Conservation (phyloP, 148 eudicot genomes). For the Heliamphora exappendiculata region DNA sequence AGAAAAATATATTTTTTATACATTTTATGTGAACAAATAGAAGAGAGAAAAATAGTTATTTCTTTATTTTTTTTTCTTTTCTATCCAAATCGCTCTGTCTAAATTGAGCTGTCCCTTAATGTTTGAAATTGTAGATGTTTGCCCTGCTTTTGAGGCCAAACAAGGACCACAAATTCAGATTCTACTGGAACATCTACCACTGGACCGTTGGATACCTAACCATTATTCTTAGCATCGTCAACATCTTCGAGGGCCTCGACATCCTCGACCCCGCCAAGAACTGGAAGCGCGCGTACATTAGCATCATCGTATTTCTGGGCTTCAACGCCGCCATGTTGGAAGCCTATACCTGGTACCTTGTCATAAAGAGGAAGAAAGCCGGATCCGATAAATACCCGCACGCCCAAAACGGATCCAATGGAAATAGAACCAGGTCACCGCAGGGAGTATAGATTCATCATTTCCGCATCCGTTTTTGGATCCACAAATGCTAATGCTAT, state of each 20-base stretch:
- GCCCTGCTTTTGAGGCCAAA: conserved; percentile 56
- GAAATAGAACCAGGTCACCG: conserved; percentile 15
- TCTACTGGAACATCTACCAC: conserved; percentile 59
- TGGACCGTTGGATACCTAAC: conserved; percentile 38
- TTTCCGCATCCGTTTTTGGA: no score
- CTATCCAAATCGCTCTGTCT: no score
- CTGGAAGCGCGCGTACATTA: conserved; percentile 41
- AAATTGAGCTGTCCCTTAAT: no score
- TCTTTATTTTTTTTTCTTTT: neutral
- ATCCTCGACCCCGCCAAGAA: conserved; percentile 39
- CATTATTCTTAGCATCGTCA: conserved; percentile 38
- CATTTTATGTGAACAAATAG: no score
- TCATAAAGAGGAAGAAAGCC: conserved; percentile 39
- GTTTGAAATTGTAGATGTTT: conserved; percentile 18
- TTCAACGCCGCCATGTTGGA: conserved; percentile 33
- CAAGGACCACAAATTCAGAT: conserved; percentile 52
- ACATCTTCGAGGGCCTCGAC: conserved; percentile 45
- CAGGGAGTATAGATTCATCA: conserved; percentile 1
- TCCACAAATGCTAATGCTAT: no score
- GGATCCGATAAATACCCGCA: conserved; percentile 20
- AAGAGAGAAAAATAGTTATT: no score
- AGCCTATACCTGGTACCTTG: conserved; percentile 42
- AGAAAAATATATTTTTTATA: no score
- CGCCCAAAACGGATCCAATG: conserved; percentile 5
- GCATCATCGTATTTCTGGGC: conserved; percentile 31